Percentiles rank a stretch among this genome's conserved stretches.
Evolutionary conservation across 2,329 filamentous ascomycete genomes (phyloP).

Genomic region (Paraphoma sp.): DNA sequence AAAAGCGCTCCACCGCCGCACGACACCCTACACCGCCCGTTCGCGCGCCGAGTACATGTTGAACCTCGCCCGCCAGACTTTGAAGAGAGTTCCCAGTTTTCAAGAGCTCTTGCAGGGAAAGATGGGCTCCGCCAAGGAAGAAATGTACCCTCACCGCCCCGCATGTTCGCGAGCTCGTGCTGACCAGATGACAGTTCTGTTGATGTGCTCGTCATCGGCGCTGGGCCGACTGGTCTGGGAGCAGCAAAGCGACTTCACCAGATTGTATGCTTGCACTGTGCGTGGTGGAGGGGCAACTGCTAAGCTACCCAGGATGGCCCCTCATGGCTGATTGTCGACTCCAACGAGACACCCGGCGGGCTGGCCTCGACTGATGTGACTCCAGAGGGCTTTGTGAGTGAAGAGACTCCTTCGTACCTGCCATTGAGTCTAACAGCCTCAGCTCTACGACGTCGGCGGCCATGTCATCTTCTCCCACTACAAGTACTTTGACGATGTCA

Average conservation of each 20-base stretch:
- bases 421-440: constrained; percentile 24
- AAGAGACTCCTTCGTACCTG: constrained; percentile 8
- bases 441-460: constrained; percentile 96
- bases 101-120: constrained; percentile 49
- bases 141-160: constrained; percentile 49
- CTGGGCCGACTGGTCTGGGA: constrained; percentile 95
- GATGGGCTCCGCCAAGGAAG: constrained; percentile 49
- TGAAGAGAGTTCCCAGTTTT: constrained; percentile 51
- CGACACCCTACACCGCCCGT: constrained; percentile 21
- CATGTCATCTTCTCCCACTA: constrained; percentile 99
- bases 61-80: constrained; percentile 46
- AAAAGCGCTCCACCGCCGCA: constrained; percentile 21
- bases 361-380: constrained; percentile 95
- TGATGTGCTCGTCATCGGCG: constrained; percentile 97
- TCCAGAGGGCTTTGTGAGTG: constrained; percentile 93
- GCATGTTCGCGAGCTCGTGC: constrained; percentile 13
- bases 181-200: constrained; percentile 70
- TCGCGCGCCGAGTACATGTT: constrained; percentile 43
- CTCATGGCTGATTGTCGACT: constrained; percentile 96
- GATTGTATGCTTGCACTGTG: constrained; percentile 68
- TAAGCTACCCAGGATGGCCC: constrained; percentile 72
- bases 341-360: constrained; percentile 89
- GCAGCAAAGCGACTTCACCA: constrained; percentile 98
- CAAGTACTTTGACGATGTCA: constrained; percentile 99
- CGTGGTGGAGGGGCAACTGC: constrained; percentile 23